Percentiles rank a stretch among this genome's conserved stretches.
These are phyloP conservation scores for Daldinia childiae DNA, from an alignment of 495 filamentous ascomycete genomes.

Conservation along the genomic window DNA sequence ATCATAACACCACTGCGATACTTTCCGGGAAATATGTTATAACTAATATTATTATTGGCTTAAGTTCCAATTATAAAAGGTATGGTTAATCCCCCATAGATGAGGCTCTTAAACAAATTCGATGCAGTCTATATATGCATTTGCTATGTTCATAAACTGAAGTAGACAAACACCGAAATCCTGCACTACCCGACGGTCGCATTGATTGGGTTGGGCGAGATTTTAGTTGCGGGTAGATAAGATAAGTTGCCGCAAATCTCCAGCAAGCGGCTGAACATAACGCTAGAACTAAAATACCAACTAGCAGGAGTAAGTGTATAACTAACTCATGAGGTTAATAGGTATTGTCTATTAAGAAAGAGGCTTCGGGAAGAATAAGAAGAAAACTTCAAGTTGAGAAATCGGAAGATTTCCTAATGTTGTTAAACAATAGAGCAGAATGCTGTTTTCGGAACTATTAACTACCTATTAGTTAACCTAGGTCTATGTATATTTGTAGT, in stretches of 20 bases:
- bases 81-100: neutral
- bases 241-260: neutral
- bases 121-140: neutral
- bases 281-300: no score
- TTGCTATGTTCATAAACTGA: neutral
- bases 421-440: no score
- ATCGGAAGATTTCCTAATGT: no score
- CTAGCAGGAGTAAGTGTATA: no score
- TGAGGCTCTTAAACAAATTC: conserved; percentile 11
- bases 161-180: neutral
- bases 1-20: conserved; percentile 4
- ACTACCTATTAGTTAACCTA: no score
- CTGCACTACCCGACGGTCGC: neutral
- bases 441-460: no score
- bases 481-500: neutral
- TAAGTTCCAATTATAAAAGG: neutral
- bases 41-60: neutral
- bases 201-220: neutral
- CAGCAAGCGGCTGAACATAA: neutral
- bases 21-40: conserved; percentile 14
- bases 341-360: no score
- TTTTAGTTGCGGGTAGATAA: conserved; percentile 9
- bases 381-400: no score
- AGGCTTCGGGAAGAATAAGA: no score
- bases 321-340: no score